These are phyloP conservation scores for Sporothrix luriei DNA, from an alignment of 2,329 filamentous ascomycete genomes.

Conservation along the genomic window DNA sequence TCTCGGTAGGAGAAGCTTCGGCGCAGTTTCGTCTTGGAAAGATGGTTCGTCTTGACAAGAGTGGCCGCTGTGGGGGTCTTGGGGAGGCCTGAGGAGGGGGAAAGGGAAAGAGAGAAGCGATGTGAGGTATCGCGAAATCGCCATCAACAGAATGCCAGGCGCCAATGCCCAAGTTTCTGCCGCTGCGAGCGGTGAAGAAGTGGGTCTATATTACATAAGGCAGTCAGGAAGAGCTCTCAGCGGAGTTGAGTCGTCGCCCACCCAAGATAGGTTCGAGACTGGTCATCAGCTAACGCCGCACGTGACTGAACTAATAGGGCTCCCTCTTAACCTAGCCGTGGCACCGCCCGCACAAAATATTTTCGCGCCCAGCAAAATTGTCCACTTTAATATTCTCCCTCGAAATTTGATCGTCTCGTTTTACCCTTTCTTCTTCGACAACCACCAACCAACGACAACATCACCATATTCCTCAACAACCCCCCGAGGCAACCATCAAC, in stretches of 20 bases:
- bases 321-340: conserved; percentile 9
- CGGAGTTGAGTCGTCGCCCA: conserved; percentile 32
- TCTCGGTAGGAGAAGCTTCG: conserved; percentile 26
- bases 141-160: conserved; percentile 29
- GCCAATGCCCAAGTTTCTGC: conserved; percentile 28
- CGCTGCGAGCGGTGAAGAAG: background rate
- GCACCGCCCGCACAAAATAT: conserved; percentile 33
- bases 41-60: conserved; percentile 26
- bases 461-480: conserved; percentile 17
- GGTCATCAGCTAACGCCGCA: background rate
- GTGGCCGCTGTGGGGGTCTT: conserved; percentile 25
- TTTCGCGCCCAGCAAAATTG: conserved; percentile 29
- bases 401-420: conserved; percentile 27
- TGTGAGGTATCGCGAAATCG: conserved; percentile 6
- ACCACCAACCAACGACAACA: conserved; percentile 32
- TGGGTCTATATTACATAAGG: background rate
- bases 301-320: conserved; percentile 32
- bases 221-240: background rate
- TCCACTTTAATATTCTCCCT: conserved; percentile 26
- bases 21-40: conserved; percentile 30
- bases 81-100: conserved; percentile 18
- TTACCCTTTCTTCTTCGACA: conserved; percentile 26
- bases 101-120: background rate
- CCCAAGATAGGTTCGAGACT: background rate
- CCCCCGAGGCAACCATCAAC: conserved; percentile 37